phyloP scores from a whole-genome alignment of 2,329 filamentous ascomycete species.

The Aspergillus novoparasiticus region DNA sequence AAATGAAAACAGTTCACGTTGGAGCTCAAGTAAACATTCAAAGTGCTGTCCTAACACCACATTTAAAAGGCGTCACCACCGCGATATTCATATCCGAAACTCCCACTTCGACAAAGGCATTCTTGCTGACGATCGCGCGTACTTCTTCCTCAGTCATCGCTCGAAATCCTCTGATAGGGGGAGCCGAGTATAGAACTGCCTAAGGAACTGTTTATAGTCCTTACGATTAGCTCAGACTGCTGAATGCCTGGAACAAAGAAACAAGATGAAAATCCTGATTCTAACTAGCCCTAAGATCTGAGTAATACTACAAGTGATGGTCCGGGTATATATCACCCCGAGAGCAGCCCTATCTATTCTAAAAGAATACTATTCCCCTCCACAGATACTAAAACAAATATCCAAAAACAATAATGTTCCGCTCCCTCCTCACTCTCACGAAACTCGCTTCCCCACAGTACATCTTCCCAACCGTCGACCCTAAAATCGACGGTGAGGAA shows the following conservation, averaged over 20 bases:
- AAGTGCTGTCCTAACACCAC: background rate
- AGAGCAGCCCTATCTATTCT: background rate
- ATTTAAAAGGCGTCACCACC: background rate
- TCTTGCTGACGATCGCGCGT: background rate
- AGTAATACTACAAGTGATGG: background rate
- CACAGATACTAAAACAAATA: too few relatives aligned
- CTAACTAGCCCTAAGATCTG: background rate
- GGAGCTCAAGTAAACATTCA: background rate
- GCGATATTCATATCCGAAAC: background rate
- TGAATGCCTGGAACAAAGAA: background rate
- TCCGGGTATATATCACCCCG: background rate
- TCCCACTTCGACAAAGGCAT: background rate
- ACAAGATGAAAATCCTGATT: too few relatives aligned
- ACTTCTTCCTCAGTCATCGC: background rate
- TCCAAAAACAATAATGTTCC: conserved; percentile 24
- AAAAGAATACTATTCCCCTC: too few relatives aligned
- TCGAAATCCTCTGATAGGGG: background rate
- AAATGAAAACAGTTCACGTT: too few relatives aligned
- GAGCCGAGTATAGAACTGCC: background rate
- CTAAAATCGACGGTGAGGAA: conserved; percentile 35
- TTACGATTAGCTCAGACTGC: too few relatives aligned
- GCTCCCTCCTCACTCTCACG: conserved; percentile 32
- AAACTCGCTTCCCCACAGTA: conserved; percentile 29
- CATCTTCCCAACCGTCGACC: conserved; percentile 39
- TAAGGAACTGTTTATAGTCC: too few relatives aligned